Base-by-base conservation (phyloP, 164 flowering plant species). In the Sextonia rubra region DNA sequence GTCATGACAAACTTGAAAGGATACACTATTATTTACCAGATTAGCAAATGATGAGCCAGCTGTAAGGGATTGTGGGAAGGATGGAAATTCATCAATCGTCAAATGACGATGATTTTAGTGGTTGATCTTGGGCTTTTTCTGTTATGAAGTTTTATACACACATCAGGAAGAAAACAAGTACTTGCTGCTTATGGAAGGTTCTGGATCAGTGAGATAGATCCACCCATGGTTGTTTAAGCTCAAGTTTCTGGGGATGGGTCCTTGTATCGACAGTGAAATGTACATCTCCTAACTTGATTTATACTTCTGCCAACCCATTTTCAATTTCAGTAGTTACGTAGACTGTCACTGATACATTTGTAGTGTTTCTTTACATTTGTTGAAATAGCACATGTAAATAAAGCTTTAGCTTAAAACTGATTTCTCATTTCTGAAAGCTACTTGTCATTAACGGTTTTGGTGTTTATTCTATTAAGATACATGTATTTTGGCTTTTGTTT, bases 191-290 rank as follows among this genome's bases (percentile, higher is more conserved):
- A 26, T n/a, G 4, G 44, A 64, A 64, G 44, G 60, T 47, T 67
- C 22, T 3, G 18, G 6, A 67, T 70, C 67, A 12, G 67, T 64
- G 67, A 3, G 30, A 29, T 5, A 29, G 44, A 29, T 29, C 14
- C 37, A 15, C 44, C 44, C 44, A 64, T 64, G 18, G 30, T 29
- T 26, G 27, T 64, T 29, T 25, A 20, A 15, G 8, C 12, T 64
- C 44, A 5, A 12, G 27, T 64, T 26, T 64, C 20, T 52, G 47
- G 56, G 29, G 61, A 65, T 11, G 58, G 69, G 71, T 44, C 29
- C 61, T 12, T 75, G 70, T 78, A 61, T 49, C 73, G 78, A 82
- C 61, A 12, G 60, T 69, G 62, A 29, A 71, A 72, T 74, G 75
- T 79, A 75, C 47, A 61, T 75, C 30, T 71, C 69, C 77, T 24